These are phyloP conservation scores for Rhododendron simsii DNA, from an alignment of 148 eudicot genomes.

Conservation along the genomic window DNA sequence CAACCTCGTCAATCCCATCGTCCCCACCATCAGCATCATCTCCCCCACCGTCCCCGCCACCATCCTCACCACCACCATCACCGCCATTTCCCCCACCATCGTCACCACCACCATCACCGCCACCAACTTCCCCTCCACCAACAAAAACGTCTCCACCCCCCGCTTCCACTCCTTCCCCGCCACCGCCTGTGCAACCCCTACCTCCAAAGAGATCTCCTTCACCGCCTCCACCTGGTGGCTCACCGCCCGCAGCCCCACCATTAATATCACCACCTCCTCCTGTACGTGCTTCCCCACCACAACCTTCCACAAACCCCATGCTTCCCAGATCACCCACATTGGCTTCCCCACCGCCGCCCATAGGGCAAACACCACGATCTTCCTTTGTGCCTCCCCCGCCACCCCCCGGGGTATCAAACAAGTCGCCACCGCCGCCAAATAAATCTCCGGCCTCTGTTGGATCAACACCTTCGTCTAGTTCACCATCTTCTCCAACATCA, in stretches of 20 bases:
- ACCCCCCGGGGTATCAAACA: background rate
- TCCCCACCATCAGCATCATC: background rate
- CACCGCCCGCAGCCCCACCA: background rate
- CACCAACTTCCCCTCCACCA: slow-evolving; percentile 11
- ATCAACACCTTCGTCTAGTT: background rate
- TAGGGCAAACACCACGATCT: background rate
- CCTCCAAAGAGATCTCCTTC: slow-evolving; percentile 8
- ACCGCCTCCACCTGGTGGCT: background rate
- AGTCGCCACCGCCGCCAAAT: slow-evolving; percentile 6
- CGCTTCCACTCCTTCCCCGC: background rate
- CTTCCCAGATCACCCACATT: background rate
- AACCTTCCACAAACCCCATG: background rate
- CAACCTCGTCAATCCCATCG: background rate
- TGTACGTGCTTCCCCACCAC: background rate
- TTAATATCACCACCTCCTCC: slow-evolving; percentile 10
- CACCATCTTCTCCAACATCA: background rate
- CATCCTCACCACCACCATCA: slow-evolving; percentile 4
- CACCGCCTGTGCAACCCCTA: slow-evolving; percentile 5
- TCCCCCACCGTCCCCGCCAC: background rate
- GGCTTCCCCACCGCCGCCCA: background rate
- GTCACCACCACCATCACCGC: background rate
- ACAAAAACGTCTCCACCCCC: background rate
- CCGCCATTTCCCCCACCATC: background rate
- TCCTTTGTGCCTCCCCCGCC: background rate
- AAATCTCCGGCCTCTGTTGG: background rate